Conservation (phyloP, 306 rosid genomes). For the Corylus americana region DNA sequence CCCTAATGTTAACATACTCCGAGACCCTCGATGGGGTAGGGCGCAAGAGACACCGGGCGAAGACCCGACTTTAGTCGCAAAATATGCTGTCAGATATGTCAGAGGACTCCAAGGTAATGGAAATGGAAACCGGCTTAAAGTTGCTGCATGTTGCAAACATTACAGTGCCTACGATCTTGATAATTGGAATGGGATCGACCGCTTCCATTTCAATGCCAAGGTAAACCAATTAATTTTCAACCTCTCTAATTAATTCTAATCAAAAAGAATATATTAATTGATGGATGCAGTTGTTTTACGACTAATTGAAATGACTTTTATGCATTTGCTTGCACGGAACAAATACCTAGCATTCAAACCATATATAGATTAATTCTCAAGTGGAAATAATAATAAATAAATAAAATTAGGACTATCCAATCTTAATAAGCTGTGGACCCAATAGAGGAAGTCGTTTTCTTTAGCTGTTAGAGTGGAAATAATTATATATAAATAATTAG, state of each 20-base stretch:
- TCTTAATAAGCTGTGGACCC: slow-evolving; percentile 9
- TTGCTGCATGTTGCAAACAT: slow-evolving; percentile 95
- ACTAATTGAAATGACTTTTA: background rate
- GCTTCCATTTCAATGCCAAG: slow-evolving; percentile 88
- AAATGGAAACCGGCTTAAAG: slow-evolving; percentile 66
- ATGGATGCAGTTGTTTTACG: too few species aligned
- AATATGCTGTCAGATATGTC: slow-evolving; percentile 75
- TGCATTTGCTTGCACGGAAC: background rate
- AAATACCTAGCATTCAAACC: background rate
- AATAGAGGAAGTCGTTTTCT: background rate
- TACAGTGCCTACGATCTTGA: slow-evolving; percentile 95
- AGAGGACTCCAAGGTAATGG: slow-evolving; percentile 75
- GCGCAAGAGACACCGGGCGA: slow-evolving; percentile 97
- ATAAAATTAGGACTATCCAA: background rate
- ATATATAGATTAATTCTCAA: background rate
- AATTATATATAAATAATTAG: too few species aligned
- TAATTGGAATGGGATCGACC: slow-evolving; percentile 81
- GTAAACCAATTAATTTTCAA: slow-evolving; percentile 28
- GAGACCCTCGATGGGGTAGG: slow-evolving; percentile 96
- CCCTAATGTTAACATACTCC: slow-evolving; percentile 85
- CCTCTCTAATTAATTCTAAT: background rate
- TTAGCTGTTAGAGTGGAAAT: background rate
- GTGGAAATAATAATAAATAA: background rate
- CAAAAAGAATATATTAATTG: too few species aligned
- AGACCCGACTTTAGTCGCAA: slow-evolving; percentile 66